Evolutionary conservation across 139 green algal genomes (phyloP), one percentile per base, ranked within the genome.

Genomic region (Chlamydomonas sphaeroides): DNA sequence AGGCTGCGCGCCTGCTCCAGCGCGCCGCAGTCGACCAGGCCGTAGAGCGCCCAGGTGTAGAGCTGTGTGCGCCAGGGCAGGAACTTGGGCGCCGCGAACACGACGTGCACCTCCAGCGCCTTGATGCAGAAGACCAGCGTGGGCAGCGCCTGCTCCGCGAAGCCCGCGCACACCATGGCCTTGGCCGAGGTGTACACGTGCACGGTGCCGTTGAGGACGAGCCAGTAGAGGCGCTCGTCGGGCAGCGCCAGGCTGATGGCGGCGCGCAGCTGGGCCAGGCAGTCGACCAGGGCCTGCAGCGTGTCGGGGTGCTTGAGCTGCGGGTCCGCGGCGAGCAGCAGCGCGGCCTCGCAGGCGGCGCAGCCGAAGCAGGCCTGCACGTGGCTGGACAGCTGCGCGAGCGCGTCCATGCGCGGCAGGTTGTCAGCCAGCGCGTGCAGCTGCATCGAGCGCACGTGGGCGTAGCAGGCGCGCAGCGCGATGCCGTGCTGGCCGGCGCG

Each of bases 31-130:
- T 74, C 61, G 7, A 62, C 32, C 28, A 68, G 61, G 35, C 69
- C 61, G 70, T 68, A 61, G 8, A 78, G 45, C 15, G 62, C 70
- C 70, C 68, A 68, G n/a, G 70, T 80, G 80, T 80, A 93, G 56
- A 92, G 68, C 85, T 90, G 84, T 20, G 86, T 80, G 41, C 90
- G 84, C 89, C 90, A 92, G n/a, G 85, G 83, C 59, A 94, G 83
- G 73, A 85, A 91, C 65, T 84, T 83, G 26, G 85, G 63, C 5
- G 63, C 84, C n/a, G 80, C 85, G 42, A 94, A 89, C 33, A 61
- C 84, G 8, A 92, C 71, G 68, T 92, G 84, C 1, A 81, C 74
- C 71, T 94, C 90, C 69, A 93, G 14, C 4, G 85, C 87, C 32
- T 84, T 79, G 32, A 90, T 84, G 63, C 84, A 87, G 74, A 91